These are phyloP conservation scores for Apophysomyces variabilis DNA, from an alignment of 371 early-diverging fungal species.

Conservation along the genomic window DNA sequence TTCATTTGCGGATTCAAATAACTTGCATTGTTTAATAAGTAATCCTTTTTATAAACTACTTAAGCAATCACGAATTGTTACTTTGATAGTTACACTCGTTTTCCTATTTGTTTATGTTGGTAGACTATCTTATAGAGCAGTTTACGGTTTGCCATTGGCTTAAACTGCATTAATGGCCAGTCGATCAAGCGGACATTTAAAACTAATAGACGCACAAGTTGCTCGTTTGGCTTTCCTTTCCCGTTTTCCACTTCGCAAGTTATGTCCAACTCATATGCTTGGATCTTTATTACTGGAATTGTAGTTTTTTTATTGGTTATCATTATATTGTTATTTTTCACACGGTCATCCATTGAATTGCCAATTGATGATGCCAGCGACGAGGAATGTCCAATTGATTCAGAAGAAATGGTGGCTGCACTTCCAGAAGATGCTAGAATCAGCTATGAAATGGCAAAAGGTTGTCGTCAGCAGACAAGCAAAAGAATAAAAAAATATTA, in stretches of 20 bases:
- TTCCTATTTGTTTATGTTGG: no score
- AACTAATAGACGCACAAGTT: no score
- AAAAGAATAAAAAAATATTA: neutral
- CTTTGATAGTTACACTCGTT: no score
- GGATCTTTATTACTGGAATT: conserved; percentile 43
- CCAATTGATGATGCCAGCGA: conserved; percentile 33
- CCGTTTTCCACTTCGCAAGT: neutral
- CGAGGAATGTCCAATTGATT: conserved; percentile 40
- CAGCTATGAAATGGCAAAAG: conserved; percentile 51
- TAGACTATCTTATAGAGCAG: no score
- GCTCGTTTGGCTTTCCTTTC: neutral
- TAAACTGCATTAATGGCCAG: no score
- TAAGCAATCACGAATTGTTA: no score
- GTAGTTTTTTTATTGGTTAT: conserved; percentile 39
- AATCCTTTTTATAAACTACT: no score
- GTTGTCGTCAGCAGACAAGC: conserved; percentile 23
- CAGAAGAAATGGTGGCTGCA: conserved; percentile 37
- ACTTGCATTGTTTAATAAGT: no score
- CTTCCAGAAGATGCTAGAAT: conserved; percentile 50
- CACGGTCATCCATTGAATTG: conserved; percentile 38
- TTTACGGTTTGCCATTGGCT: no score
- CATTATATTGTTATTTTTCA: conserved; percentile 42
- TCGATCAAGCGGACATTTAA: no score
- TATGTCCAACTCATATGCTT: conserved; percentile 36
- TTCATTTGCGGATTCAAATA: no score